Evolutionary conservation across 371 early-diverging fungal species (phyloP).

Genomic region (Apophysomyces sp.): DNA sequence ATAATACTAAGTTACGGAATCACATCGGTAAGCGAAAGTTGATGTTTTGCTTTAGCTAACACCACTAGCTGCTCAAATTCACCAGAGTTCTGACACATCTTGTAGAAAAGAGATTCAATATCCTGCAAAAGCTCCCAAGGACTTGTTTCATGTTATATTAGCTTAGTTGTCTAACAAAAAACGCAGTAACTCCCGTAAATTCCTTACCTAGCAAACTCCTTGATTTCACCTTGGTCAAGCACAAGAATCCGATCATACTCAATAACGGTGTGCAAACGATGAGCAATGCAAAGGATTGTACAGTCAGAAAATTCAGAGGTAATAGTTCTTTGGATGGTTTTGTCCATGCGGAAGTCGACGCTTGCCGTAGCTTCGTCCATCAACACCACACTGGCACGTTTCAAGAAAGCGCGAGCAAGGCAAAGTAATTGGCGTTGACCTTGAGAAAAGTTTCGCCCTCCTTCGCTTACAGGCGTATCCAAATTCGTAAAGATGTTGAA

Average conservation of each 20-base stretch:
- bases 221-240: constrained; percentile 19
- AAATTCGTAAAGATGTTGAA: constrained; percentile 47
- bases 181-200: too few relatives aligned
- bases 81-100: constrained; percentile 71
- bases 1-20: too few relatives aligned
- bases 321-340: constrained; percentile 49
- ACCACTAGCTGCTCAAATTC: constrained; percentile 61
- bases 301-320: constrained; percentile 49
- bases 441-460: constrained; percentile 68
- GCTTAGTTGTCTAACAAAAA: constrained; percentile 6
- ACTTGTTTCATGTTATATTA: constrained; percentile 8
- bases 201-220: constrained; percentile 19
- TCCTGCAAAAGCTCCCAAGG: constrained; percentile 41
- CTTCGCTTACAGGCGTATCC: constrained; percentile 53
- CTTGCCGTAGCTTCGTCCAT: constrained; percentile 54
- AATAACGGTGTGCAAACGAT: constrained; percentile 52
- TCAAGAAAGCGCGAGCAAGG: constrained; percentile 71
- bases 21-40: too few relatives aligned
- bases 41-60: constrained; percentile 47
- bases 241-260: constrained; percentile 28
- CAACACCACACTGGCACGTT: constrained; percentile 33
- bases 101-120: constrained; percentile 52
- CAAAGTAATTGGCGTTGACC: constrained; percentile 83
- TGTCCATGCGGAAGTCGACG: constrained; percentile 59
- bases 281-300: constrained; percentile 65